These are phyloP conservation scores for Diplosphaera chodatii DNA, from an alignment of 139 green algal species.

Conservation along the genomic window DNA sequence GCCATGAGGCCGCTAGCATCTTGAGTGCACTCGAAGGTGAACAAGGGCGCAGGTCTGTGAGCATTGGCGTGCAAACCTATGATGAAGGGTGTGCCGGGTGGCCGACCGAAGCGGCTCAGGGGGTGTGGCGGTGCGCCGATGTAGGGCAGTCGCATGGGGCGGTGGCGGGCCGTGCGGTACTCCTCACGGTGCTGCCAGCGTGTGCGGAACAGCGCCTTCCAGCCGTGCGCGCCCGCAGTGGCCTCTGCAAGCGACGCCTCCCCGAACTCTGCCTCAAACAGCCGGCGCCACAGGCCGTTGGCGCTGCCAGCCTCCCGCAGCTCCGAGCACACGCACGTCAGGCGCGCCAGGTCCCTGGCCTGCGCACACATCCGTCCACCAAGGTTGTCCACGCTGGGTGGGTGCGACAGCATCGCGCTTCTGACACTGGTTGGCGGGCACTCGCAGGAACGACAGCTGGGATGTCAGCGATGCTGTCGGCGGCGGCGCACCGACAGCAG, in stretches of 20 bases:
- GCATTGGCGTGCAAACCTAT: background rate
- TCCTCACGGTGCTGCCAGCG: background rate
- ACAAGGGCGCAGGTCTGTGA: too few species aligned
- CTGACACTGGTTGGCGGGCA: too few species aligned
- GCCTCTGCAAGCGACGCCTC: background rate
- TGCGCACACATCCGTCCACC: too few species aligned
- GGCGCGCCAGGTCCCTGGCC: slow-evolving; percentile 24
- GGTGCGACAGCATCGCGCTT: too few species aligned
- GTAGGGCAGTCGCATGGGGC: background rate
- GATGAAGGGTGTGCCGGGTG: background rate
- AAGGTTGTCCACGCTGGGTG: too few species aligned
- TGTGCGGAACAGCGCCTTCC: background rate
- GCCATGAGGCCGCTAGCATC: too few species aligned
- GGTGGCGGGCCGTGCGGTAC: background rate
- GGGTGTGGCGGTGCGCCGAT: background rate
- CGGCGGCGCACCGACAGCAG: slow-evolving; percentile 13
- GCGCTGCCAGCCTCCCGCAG: slow-evolving; percentile 20
- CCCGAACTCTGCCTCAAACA: slow-evolving; percentile 39
- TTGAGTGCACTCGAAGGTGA: too few species aligned
- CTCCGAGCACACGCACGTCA: slow-evolving; percentile 32
- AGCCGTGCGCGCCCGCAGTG: background rate
- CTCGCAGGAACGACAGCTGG: too few species aligned
- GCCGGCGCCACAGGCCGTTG: slow-evolving; percentile 34
- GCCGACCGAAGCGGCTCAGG: background rate
- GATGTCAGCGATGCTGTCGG: too few species aligned